Evolutionary conservation across 305 asterid species (phyloP), one percentile per base, ranked within the genome.

Genomic region (Nicotiana rustica): DNA sequence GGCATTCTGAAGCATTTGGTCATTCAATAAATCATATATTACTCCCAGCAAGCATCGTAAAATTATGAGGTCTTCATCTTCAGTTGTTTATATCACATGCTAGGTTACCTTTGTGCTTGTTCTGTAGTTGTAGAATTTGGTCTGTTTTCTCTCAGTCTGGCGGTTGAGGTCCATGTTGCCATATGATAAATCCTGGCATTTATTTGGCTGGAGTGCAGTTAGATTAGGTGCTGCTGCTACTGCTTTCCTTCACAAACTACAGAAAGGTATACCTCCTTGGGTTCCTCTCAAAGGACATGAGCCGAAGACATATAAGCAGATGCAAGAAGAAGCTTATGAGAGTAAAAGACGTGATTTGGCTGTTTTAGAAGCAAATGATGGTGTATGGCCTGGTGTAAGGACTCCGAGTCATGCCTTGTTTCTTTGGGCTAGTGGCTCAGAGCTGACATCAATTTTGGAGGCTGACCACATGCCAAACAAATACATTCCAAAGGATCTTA

Each of bases 391-490:
- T 4, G 99, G 98, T 73, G 89, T 91, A 60, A 88, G 95, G 87
- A 96, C 79, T 61, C 99, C 99, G 29, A 90, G 98, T 81, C 99
- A 94, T 85, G 95, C 97, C 62, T 86, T 93, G 73, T 96, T 94
- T 86, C 98, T 94, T 82, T 96, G 99, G 99, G 99, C 99, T 44
- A 83, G 98, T 87, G 99, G 99, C 75, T 91, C 98, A 64, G 99
- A 96, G 90, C 89, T 96, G 82, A 96, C 99, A 18, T 67, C 99
- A 1, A 67, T 96, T 86, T 86, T 96, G 78, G 97, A 93, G 86
- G 97, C 93, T 84, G 98, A 96, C 87, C 97, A 91, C 90, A 92
- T 96, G 98, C 99, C 99, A 84, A 96, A 94, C 88, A 94, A 92
- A 88, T 94, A 81, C 88, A 93, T 96, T 44, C 95, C 97, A 29